Conservation (phyloP, 495 filamentous ascomycete species). For the Tuber aestivum region DNA sequence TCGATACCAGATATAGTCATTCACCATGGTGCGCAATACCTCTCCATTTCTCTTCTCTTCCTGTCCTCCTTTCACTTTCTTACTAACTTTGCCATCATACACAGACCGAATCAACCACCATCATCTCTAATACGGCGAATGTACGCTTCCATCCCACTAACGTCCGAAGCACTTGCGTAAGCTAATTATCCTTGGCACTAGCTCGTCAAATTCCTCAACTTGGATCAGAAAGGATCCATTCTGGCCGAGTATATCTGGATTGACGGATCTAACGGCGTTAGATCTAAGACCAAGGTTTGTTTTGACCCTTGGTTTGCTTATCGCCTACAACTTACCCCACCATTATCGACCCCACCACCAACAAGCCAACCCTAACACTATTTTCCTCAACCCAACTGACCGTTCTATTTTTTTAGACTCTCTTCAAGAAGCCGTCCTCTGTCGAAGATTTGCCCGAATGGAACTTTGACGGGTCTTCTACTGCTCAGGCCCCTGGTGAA, state of each 20-base stretch:
- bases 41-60: background rate
- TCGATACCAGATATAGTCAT: background rate
- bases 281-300: conserved; percentile 89
- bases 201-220: conserved; percentile 85
- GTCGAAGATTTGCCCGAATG: conserved; percentile 89
- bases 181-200: conserved; percentile 44
- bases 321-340: conserved; percentile 13
- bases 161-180: background rate
- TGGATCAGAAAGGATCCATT: conserved; percentile 77
- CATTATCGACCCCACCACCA: conserved; percentile 7
- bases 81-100: conserved; percentile 16
- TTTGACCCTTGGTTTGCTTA: conserved; percentile 16
- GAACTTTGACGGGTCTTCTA: conserved; percentile 99
- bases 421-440: conserved; percentile 57
- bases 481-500: conserved; percentile 86
- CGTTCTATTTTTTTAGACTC: conserved; percentile 56
- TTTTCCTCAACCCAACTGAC: conserved; percentile 8
- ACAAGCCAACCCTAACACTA: conserved; percentile 5
- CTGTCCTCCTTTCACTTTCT: conserved; percentile 13
- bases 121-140: conserved; percentile 41
- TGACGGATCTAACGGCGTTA: conserved; percentile 67
- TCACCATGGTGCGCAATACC: conserved; percentile 30
- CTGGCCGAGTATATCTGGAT: conserved; percentile 99
- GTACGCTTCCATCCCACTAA: conserved; percentile 15
- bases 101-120: conserved; percentile 33